Percentiles rank a stretch among this genome's conserved stretches.
phyloP scores from a whole-genome alignment of 805 yeast species.

The Kazachstania kunashirensis region DNA sequence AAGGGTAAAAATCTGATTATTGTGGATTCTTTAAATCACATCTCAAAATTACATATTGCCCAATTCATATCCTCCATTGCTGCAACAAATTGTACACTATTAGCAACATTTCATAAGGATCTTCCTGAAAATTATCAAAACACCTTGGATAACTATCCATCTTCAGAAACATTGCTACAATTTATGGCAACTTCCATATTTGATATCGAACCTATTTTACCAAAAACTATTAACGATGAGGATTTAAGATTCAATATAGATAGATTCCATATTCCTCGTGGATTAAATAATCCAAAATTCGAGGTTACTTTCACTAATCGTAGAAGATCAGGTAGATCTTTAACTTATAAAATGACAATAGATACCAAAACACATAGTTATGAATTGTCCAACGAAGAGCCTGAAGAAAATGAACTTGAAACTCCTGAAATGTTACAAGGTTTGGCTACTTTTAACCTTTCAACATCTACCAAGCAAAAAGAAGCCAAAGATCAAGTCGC shows the following conservation, averaged over 20 bases:
- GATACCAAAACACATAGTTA: constrained; percentile 40
- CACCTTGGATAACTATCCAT: constrained; percentile 39
- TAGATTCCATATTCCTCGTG: constrained; percentile 40
- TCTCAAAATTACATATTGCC: constrained; percentile 39
- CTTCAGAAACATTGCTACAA: constrained; percentile 40
- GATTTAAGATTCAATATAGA: constrained; percentile 34
- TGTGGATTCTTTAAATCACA: constrained; percentile 60
- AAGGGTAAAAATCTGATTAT: constrained; percentile 32
- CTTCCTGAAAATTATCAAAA: constrained; percentile 29
- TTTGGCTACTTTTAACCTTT: constrained; percentile 79
- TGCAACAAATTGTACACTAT: constrained; percentile 36
- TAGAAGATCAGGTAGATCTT: constrained; percentile 77
- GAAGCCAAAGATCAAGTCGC: constrained; percentile 77
- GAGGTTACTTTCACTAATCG: constrained; percentile 50
- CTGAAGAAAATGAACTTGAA: constrained; percentile 24
- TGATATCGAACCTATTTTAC: constrained; percentile 42
- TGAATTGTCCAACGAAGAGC: constrained; percentile 18
- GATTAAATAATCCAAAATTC: constrained; percentile 40
- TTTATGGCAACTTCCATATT: constrained; percentile 72
- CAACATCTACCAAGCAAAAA: constrained; percentile 66
- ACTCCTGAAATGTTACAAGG: constrained; percentile 52
- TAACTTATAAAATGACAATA: constrained; percentile 44
- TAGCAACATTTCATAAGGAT: constrained; percentile 41
- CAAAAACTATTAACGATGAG: constrained; percentile 36
- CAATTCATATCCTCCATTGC: constrained; percentile 41